phyloP scores from a whole-genome alignment of 768 basidiomycete genomes.

The Exidia glandulosa region DNA sequence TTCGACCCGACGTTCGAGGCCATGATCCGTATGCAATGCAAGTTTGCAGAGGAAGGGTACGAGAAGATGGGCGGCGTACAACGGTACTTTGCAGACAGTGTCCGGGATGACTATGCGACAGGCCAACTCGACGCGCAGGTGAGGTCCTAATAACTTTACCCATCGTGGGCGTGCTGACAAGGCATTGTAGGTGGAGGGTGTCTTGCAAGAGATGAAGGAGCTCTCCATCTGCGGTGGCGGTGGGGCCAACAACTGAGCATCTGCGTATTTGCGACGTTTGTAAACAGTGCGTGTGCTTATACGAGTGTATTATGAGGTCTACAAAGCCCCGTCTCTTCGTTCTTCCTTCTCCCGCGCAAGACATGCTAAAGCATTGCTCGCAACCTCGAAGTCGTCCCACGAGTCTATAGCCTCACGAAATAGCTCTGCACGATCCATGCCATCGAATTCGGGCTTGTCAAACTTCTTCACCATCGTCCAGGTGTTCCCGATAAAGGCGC shows the following conservation, averaged over 20 bases:
- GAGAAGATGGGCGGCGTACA: slow-evolving; percentile 94
- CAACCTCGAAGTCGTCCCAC: neutral
- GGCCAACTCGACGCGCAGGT: slow-evolving; percentile 94
- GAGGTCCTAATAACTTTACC: slow-evolving; percentile 13
- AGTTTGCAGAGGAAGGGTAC: slow-evolving; percentile 97
- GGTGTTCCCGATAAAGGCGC: neutral
- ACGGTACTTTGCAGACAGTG: slow-evolving; percentile 82
- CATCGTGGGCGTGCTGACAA: neutral
- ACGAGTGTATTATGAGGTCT: too few species aligned
- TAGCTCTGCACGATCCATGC: neutral
- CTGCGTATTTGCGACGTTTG: too few species aligned
- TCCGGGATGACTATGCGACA: slow-evolving; percentile 93
- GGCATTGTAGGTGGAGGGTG: slow-evolving; percentile 67
- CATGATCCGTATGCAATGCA: slow-evolving; percentile 96
- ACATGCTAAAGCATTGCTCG: neutral
- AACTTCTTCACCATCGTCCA: neutral
- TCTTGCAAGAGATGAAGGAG: slow-evolving; percentile 95
- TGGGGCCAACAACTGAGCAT: too few species aligned
- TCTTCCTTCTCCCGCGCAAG: too few species aligned
- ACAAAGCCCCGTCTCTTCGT: too few species aligned
- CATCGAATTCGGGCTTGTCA: neutral
- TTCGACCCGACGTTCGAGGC: slow-evolving; percentile 98
- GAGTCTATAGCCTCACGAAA: neutral
- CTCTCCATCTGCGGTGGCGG: slow-evolving; percentile 77
- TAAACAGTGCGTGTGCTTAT: too few species aligned